Evolutionary conservation across 2,329 filamentous ascomycete genomes (phyloP).

Genomic region (Penicillium corylophilum): DNA sequence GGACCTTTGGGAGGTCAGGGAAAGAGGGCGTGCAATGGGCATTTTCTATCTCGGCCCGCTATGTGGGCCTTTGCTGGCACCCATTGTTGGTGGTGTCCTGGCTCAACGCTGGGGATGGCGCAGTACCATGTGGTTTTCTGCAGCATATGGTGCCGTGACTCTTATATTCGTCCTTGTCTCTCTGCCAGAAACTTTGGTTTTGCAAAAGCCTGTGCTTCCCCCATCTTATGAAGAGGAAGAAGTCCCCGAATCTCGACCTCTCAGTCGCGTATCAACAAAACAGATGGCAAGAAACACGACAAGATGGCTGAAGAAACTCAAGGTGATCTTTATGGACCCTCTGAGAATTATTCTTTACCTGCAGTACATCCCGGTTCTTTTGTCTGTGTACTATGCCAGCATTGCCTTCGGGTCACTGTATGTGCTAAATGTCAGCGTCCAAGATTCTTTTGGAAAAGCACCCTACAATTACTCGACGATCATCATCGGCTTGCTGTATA

Average conservation of each 20-base stretch:
- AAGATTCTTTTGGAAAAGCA: conserved; percentile 63
- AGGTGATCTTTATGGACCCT: conserved; percentile 68
- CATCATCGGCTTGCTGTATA: conserved; percentile 72
- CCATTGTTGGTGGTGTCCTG: conserved; percentile 74
- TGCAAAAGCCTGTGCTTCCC: conserved; percentile 29
- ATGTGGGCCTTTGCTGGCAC: conserved; percentile 70
- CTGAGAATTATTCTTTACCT: conserved; percentile 69
- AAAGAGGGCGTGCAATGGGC: conserved; percentile 77
- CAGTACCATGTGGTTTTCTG: conserved; percentile 74
- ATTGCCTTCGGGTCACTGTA: conserved; percentile 75
- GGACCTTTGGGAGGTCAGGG: conserved; percentile 72
- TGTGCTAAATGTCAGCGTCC: conserved; percentile 73
- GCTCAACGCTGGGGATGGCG: conserved; percentile 70
- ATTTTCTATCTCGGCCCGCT: conserved; percentile 79
- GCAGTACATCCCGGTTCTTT: conserved; percentile 69
- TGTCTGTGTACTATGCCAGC: conserved; percentile 72
- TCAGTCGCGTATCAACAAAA: conserved; percentile 59
- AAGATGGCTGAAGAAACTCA: conserved; percentile 54
- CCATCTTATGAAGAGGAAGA: conserved; percentile 27
- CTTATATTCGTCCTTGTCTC: conserved; percentile 43
- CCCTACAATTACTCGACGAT: conserved; percentile 70
- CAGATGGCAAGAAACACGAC: conserved; percentile 61
- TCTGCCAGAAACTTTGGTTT: conserved; percentile 45
- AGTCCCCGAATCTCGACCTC: conserved; percentile 25
- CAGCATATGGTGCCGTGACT: conserved; percentile 61